Evolutionary conservation across 177 flowering plant species (phyloP).

Genomic region (Telopea speciosissima): DNA sequence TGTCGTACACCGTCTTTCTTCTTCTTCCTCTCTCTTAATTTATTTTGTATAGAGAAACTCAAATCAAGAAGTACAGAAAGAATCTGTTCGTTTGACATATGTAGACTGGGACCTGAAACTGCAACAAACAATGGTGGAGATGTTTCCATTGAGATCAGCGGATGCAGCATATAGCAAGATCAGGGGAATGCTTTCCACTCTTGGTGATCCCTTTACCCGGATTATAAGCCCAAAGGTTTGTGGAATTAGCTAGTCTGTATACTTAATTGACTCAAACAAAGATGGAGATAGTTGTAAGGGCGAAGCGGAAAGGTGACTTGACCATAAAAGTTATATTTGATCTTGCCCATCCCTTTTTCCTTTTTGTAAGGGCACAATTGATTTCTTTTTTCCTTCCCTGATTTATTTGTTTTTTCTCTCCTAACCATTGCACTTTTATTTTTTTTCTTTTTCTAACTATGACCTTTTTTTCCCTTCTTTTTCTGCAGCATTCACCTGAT

Average conservation of each 20-base stretch:
- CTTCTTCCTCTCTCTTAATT: neutral
- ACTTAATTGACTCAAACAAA: no score
- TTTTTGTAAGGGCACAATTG: neutral
- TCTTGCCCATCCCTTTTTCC: neutral
- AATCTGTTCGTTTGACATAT: constrained; percentile 1
- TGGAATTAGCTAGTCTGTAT: neutral
- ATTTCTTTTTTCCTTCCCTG: no score
- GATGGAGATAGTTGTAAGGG: no score
- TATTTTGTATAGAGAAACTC: neutral
- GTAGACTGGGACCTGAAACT: constrained; percentile 91
- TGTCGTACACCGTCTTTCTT: no score
- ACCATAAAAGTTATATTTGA: neutral
- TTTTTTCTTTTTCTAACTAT: neutral
- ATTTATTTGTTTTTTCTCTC: no score
- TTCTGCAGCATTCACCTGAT: no score
- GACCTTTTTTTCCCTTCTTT: no score
- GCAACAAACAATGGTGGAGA: constrained; percentile 98
- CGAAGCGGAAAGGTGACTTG: neutral
- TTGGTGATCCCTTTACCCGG: constrained; percentile 93
- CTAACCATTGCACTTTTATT: neutral
- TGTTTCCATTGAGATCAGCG: constrained; percentile 79
- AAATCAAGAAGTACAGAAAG: neutral
- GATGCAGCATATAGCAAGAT: constrained; percentile 94
- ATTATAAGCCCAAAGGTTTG: constrained; percentile 92
- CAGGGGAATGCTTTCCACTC: constrained; percentile 87